Evolutionary conservation across 1,284 basidiomycete genomes (phyloP), one percentile per base, ranked within the genome.

Genomic region (Sporisorium iseilematis-ciliati): DNA sequence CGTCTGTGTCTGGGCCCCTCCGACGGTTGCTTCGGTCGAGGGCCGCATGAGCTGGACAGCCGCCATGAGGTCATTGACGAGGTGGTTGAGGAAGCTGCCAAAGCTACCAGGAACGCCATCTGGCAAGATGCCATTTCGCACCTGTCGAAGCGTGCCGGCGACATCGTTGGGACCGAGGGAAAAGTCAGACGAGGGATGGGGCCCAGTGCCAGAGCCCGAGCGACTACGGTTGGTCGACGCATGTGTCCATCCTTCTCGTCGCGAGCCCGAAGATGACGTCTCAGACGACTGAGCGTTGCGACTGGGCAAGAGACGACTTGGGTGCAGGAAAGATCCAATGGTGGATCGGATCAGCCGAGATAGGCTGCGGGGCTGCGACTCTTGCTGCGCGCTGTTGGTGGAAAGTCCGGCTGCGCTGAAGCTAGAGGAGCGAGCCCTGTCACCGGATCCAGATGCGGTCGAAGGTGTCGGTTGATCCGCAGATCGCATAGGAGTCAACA

Each of bases 31-130:
- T 53, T 64, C 68, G 38, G 25, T 58, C 43, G 61, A 57, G 29
- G 70, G 70, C 31, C 51, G 65, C 59, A 77, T 72, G 23, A 68
- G 66, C 35, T 75, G 70, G 2, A 82, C 78, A 1, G 81, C 81
- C n/a, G 58, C 75, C 67, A 65, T 73, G 31, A 82, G 60, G 45
- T 82, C 81, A 11, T 61, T 53, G 6, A 81, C 56, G 56, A 81
- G 51, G 23, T 82, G 77, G 46, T 80, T 73, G 49, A 82, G 58
- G 53, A 82, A 82, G 35, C 66, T 72, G 50, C 79, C 79, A 46
- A 82, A 82, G 43, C 75, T 74, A 16, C 76, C 81, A 1, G 79
- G 76, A 7, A 77, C 79, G 23, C 79, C 79, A 29, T 78, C 65
- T 4, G 73, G 62, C 26, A 79, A 51, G 20, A 71, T 57, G 0